Evolutionary conservation across 495 filamentous ascomycete genomes (phyloP).

Genomic region (Tuber microsphaerosporum): DNA sequence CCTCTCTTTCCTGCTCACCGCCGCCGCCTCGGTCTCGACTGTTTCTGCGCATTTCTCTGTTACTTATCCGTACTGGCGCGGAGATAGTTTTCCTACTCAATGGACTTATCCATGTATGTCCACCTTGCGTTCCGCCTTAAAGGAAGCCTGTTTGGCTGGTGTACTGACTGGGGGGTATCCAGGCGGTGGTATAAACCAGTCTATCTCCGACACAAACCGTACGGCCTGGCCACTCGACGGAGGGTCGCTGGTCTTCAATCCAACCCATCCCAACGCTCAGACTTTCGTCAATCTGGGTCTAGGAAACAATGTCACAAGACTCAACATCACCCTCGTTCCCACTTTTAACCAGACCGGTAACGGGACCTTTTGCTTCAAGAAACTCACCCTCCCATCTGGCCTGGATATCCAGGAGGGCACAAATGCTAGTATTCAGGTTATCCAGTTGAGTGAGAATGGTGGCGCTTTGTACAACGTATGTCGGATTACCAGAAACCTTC

Average conservation of each 20-base stretch:
- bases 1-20: conserved; percentile 36
- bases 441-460: conserved; percentile 50
- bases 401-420: conserved; percentile 48
- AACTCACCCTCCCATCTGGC: conserved; percentile 46
- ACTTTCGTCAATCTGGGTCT: conserved; percentile 59
- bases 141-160: background rate
- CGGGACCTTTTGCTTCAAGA: conserved; percentile 54
- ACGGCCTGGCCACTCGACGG: conserved; percentile 57
- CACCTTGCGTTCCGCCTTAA: conserved; percentile 4
- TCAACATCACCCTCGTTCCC: conserved; percentile 55
- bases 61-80: conserved; percentile 54
- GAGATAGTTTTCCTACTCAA: conserved; percentile 51
- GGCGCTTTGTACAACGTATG: conserved; percentile 55
- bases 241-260: conserved; percentile 50
- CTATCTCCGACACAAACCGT: conserved; percentile 47
- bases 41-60: conserved; percentile 55
- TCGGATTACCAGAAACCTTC: background rate
- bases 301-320: conserved; percentile 51
- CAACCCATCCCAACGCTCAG: conserved; percentile 53
- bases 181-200: conserved; percentile 54
- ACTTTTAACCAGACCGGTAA: conserved; percentile 56
- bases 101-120: conserved; percentile 54
- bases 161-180: background rate
- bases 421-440: conserved; percentile 52
- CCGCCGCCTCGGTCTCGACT: conserved; percentile 43